These are phyloP conservation scores for Sphaerostilbella broomeana DNA, from an alignment of 2,329 filamentous ascomycete species.

Conservation along the genomic window DNA sequence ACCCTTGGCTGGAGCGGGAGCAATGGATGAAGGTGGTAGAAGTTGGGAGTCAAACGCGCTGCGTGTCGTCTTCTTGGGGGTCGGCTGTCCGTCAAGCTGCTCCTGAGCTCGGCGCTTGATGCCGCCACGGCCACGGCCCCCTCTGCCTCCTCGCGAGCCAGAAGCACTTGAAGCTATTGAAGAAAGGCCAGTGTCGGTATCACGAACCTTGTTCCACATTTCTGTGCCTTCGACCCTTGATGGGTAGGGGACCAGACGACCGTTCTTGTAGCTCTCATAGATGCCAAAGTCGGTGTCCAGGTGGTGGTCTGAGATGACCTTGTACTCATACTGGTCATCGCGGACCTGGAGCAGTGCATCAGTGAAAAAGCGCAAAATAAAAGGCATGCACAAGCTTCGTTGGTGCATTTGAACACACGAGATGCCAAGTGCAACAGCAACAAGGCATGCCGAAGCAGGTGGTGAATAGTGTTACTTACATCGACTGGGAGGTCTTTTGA, in stretches of 20 bases:
- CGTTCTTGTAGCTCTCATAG: slow-evolving; percentile 36
- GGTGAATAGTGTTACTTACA: slow-evolving; percentile 32
- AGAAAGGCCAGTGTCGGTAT: slow-evolving; percentile 32
- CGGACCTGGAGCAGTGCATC: slow-evolving; percentile 25
- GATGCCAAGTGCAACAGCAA: background rate
- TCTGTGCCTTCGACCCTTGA: slow-evolving; percentile 37
- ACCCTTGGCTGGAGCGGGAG: slow-evolving; percentile 30
- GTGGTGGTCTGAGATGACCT: slow-evolving; percentile 38
- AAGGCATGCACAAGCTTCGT: background rate
- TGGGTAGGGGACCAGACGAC: slow-evolving; percentile 39
- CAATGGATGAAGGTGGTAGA: slow-evolving; percentile 20
- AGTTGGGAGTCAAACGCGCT: slow-evolving; percentile 25
- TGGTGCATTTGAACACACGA: too few relatives aligned
- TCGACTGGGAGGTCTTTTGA: slow-evolving; percentile 40
- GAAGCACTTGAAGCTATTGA: slow-evolving; percentile 21
- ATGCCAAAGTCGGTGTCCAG: slow-evolving; percentile 37
- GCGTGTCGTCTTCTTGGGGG: slow-evolving; percentile 41
- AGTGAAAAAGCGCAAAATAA: slow-evolving; percentile 5
- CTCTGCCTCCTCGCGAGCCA: slow-evolving; percentile 24
- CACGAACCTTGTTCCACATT: slow-evolving; percentile 33
- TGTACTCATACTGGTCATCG: slow-evolving; percentile 41
- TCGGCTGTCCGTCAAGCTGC: slow-evolving; percentile 43
- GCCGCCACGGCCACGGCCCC: slow-evolving; percentile 26
- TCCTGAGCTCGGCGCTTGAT: slow-evolving; percentile 47
- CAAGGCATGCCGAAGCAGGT: slow-evolving; percentile 13